These are phyloP conservation scores for Poa pratensis DNA, from an alignment of 176 grass and related monocot species.

Conservation along the genomic window DNA sequence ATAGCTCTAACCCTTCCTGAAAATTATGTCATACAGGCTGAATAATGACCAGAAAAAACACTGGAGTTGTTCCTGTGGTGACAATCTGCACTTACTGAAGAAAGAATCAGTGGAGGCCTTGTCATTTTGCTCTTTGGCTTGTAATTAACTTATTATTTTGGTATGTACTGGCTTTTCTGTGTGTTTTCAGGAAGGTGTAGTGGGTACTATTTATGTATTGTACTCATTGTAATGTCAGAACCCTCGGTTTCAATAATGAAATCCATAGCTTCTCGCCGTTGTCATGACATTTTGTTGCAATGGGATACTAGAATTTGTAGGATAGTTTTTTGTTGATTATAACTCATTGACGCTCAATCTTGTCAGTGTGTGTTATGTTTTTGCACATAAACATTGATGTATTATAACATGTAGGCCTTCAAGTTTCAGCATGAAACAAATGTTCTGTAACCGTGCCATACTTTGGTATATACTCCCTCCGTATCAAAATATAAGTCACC, in stretches of 20 bases:
- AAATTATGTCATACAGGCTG: slow-evolving; percentile 19
- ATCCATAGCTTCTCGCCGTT: not conserved
- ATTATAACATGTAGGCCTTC: not conserved
- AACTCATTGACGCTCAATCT: not conserved
- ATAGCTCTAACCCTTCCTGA: slow-evolving; percentile 31
- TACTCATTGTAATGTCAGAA: not conserved
- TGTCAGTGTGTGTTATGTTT: not conserved
- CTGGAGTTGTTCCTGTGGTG: not conserved
- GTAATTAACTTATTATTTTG: slow-evolving; percentile 9
- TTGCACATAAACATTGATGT: not conserved
- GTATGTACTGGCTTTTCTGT: not conserved
- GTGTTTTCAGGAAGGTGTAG: slow-evolving; percentile 13
- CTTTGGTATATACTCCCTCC: slow-evolving; percentile 2
- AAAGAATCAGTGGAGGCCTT: not conserved
- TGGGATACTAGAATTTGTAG: not conserved
- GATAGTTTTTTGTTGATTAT: not conserved
- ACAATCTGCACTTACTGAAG: not conserved
- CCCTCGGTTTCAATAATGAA: not conserved
- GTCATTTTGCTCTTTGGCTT: not conserved
- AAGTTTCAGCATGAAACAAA: not conserved
- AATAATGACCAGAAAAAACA: slow-evolving; percentile 9
- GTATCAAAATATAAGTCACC: no score
- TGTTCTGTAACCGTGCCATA: not conserved
- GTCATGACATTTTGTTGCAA: not conserved
- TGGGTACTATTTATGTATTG: not conserved